Conservation (phyloP, 768 basidiomycete species). For the Lentinus brumalis region DNA sequence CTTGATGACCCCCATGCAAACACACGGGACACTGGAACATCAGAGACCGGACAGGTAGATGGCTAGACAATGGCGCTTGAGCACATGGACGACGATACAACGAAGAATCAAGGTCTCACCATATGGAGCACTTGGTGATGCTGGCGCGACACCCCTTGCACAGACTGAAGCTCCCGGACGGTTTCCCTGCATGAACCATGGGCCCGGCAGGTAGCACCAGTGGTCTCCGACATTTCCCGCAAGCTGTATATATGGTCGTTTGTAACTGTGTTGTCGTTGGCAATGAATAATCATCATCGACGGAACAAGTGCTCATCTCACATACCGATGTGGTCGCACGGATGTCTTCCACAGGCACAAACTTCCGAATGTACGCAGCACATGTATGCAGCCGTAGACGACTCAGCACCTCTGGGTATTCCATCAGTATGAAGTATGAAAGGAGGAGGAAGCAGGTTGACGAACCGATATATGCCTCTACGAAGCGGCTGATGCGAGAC, state of each 20-base stretch:
- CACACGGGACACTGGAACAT: constrained; percentile 78
- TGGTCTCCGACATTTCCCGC: constrained; percentile 70
- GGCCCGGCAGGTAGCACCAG: constrained; percentile 36
- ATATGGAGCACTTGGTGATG: constrained; percentile 64
- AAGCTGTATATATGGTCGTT: constrained; percentile 70
- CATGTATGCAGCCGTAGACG: constrained; percentile 62
- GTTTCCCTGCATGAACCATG: constrained; percentile 26
- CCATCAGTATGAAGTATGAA: constrained; percentile 7
- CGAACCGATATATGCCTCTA: constrained; percentile 77
- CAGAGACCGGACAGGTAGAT: constrained; percentile 70
- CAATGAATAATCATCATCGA: not conserved
- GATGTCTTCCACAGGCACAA: constrained; percentile 52
- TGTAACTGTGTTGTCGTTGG: constrained; percentile 51
- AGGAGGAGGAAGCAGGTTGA: not conserved
- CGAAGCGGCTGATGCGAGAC: constrained; percentile 49
- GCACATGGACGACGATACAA: not conserved
- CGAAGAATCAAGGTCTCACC: constrained; percentile 45
- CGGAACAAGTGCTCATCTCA: not conserved
- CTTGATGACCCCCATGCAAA: constrained; percentile 79
- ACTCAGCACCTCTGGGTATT: constrained; percentile 56
- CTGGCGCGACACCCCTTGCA: constrained; percentile 58
- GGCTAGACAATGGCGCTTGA: constrained; percentile 46
- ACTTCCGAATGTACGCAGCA: constrained; percentile 78
- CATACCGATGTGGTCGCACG: constrained; percentile 53
- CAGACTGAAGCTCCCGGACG: constrained; percentile 49